A percentile compares a stretch with the other conserved stretches of the same genome.
phyloP scores from a whole-genome alignment of 441 rosid genomes.

The Erysimum cheiri region DNA sequence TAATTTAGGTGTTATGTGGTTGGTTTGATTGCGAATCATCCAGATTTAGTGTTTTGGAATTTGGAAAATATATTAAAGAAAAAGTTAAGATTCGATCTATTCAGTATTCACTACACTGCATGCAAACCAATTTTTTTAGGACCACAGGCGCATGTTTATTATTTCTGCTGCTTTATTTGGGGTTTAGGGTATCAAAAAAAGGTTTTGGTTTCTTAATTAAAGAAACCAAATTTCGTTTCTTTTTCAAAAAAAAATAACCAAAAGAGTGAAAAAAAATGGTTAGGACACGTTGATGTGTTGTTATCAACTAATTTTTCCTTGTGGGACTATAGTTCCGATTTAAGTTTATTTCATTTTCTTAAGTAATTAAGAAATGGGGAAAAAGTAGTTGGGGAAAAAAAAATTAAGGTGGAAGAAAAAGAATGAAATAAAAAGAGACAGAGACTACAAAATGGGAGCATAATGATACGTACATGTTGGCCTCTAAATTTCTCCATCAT shows the following conservation, averaged over 20 bases:
- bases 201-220: constrained; percentile 24
- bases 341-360: neutral
- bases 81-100: constrained; percentile 29
- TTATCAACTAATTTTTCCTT: constrained; percentile 1
- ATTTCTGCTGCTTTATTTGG: constrained; percentile 29
- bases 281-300: constrained; percentile 30
- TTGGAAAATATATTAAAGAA: neutral
- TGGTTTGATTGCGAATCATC: constrained; percentile 39
- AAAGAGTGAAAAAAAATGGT: constrained; percentile 8
- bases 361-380: constrained; percentile 12
- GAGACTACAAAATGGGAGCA: constrained; percentile 35
- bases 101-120: constrained; percentile 27
- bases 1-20: constrained; percentile 41
- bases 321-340: constrained; percentile 16
- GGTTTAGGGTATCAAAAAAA: constrained; percentile 10
- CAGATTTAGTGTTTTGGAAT: constrained; percentile 30
- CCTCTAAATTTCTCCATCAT: constrained; percentile 39
- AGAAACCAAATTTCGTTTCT: neutral
- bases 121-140: constrained; percentile 29
- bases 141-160: constrained; percentile 41
- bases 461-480: constrained; percentile 41
- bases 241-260: neutral
- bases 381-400: constrained; percentile 29
- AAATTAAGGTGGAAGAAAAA: constrained; percentile 20
- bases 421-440: neutral